Evolutionary conservation across 495 filamentous ascomycete genomes (phyloP).

Genomic region (Cladorrhinum samala): DNA sequence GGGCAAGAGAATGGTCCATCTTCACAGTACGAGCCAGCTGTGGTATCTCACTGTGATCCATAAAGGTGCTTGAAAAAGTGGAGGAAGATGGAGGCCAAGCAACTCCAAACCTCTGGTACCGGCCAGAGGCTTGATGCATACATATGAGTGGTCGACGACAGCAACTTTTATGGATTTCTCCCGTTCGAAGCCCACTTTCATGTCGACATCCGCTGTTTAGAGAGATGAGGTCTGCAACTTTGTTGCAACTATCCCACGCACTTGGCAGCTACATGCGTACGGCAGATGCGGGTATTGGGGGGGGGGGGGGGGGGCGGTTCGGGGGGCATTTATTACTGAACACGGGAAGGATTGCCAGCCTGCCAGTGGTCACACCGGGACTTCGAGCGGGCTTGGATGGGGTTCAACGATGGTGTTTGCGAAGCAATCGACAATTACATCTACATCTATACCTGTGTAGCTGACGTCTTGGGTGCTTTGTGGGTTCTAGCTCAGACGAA

Average conservation of each 20-base stretch:
- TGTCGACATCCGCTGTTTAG: not conserved
- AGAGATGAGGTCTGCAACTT: not conserved
- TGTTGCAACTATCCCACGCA: not conserved
- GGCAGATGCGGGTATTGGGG: not conserved
- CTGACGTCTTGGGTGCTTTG: too few relatives aligned
- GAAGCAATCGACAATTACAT: too few relatives aligned
- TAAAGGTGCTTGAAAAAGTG: not conserved
- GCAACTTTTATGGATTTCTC: not conserved
- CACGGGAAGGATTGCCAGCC: not conserved
- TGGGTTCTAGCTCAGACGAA: too few relatives aligned
- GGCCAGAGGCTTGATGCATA: not conserved
- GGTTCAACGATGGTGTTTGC: too few relatives aligned
- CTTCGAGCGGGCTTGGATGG: too few relatives aligned
- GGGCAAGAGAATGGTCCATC: too few relatives aligned
- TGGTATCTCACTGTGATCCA: not conserved
- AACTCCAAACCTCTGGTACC: not conserved
- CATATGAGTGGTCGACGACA: too few relatives aligned
- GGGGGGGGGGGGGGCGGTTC: too few relatives aligned
- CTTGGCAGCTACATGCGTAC: not conserved
- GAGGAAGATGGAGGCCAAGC: not conserved
- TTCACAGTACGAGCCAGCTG: not conserved
- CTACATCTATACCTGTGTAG: too few relatives aligned
- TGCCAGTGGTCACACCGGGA: not conserved
- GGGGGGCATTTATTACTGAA: not conserved
- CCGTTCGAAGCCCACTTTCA: not conserved